Conservation (phyloP, 257 asterid genomes). For the Anisodus tanguticus region DNA sequence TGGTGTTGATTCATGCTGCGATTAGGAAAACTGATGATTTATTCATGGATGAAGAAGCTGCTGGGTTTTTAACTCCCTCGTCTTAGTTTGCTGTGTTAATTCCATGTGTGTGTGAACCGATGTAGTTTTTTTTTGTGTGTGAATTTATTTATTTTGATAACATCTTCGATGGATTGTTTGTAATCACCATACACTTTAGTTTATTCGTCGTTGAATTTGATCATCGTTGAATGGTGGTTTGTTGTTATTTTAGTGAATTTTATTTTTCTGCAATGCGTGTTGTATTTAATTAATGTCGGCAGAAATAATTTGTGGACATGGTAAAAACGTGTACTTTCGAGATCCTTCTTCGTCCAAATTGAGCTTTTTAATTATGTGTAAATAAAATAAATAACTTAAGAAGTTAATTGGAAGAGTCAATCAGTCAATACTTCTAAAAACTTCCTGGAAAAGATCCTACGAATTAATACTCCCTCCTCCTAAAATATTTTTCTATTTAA, state of each 20-base stretch:
- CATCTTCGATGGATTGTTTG: constrained; percentile 19
- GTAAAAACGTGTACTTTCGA: not conserved
- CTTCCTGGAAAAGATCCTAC: too few relatives aligned
- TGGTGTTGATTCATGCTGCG: constrained; percentile 75
- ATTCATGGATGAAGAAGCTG: constrained; percentile 61
- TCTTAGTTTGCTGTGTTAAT: not conserved
- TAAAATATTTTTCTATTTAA: too few relatives aligned
- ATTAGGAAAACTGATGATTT: constrained; percentile 75
- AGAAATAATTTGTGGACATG: not conserved
- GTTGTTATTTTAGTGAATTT: not conserved
- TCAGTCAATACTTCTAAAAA: too few relatives aligned
- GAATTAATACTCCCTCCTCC: too few relatives aligned
- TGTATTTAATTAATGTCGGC: constrained; percentile 5
- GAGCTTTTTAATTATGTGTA: too few relatives aligned
- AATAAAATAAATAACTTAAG: too few relatives aligned
- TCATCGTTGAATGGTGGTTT: constrained; percentile 7
- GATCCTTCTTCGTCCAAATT: not conserved
- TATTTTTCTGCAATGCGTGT: not conserved
- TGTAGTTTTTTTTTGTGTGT: too few relatives aligned
- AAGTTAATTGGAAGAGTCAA: too few relatives aligned
- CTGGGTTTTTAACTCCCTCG: constrained; percentile 38
- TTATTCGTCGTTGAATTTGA: not conserved
- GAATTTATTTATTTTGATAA: not conserved
- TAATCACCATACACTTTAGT: not conserved
- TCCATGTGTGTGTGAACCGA: not conserved